Evolutionary conservation across 1,139 yeast genomes (phyloP).

Genomic region (Pneumocystis oryctolagi): DNA sequence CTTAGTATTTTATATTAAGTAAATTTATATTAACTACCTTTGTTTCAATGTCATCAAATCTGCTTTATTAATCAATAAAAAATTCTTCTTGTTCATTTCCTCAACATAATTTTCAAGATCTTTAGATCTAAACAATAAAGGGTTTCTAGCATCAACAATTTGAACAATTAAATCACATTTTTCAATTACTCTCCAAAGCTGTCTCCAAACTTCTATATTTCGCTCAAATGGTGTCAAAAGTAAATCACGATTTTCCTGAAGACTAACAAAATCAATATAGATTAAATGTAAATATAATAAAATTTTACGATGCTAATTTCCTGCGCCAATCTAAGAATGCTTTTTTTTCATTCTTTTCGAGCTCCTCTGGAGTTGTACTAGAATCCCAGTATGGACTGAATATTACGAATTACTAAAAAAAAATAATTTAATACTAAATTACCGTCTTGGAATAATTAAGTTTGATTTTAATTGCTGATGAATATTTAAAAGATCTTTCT

Average conservation of each 20-base stretch:
- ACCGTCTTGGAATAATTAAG: constrained; percentile 80
- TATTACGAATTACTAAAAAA: neutral
- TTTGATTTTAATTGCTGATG: constrained; percentile 65
- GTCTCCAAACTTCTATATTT: constrained; percentile 96
- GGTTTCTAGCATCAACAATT: constrained; percentile 95
- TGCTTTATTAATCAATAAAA: constrained; percentile 83
- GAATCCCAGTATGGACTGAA: constrained; percentile 57
- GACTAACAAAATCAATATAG: neutral
- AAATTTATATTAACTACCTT: constrained; percentile 27
- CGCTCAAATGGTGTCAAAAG: constrained; percentile 93
- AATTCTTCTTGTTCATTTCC: constrained; percentile 61
- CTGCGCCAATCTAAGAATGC: constrained; percentile 92
- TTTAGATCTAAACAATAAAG: constrained; percentile 72
- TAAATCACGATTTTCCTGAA: constrained; percentile 70
- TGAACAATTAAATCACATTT: constrained; percentile 89
- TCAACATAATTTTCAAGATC: constrained; percentile 77
- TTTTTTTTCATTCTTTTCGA: constrained; percentile 78
- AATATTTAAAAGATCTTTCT: constrained; percentile 42
- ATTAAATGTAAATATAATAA: neutral
- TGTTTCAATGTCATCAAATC: constrained; percentile 69
- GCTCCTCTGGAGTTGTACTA: constrained; percentile 52
- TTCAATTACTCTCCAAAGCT: constrained; percentile 95
- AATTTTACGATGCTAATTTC: constrained; percentile 44
- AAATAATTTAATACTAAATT: neutral
- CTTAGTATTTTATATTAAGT: neutral